phyloP scores from a whole-genome alignment of 2,329 filamentous ascomycete species.

The Botrytis porri region DNA sequence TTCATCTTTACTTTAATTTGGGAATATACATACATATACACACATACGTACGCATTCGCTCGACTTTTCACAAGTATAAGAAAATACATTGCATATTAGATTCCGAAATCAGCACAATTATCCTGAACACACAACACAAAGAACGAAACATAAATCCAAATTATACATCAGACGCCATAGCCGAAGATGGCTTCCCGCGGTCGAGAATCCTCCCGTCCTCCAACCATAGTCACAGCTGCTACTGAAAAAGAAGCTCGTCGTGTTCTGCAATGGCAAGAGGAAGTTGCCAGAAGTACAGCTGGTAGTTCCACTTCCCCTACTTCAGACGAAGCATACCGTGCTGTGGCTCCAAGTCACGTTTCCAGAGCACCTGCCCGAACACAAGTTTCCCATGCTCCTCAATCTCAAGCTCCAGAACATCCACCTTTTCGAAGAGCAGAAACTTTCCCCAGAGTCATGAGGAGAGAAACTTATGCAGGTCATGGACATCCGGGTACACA shows the following conservation, averaged over 20 bases:
- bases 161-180: background rate
- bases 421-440: constrained; percentile 20
- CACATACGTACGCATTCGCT: background rate
- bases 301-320: constrained; percentile 8
- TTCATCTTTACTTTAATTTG: background rate
- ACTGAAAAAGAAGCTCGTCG: constrained; percentile 36
- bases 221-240: constrained; percentile 30
- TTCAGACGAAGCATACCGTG: constrained; percentile 7
- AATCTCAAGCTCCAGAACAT: background rate
- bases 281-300: constrained; percentile 38
- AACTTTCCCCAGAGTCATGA: constrained; percentile 17
- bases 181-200: constrained; percentile 2
- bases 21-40: background rate
- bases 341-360: constrained; percentile 15
- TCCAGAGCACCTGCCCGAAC: constrained; percentile 2
- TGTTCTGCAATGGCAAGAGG: constrained; percentile 46
- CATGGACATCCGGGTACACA: background rate
- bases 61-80: background rate
- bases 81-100: background rate
- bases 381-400: background rate
- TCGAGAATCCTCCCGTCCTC: constrained; percentile 8
- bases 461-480: background rate
- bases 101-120: background rate
- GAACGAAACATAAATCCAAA: background rate
- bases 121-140: background rate